A percentile compares a stretch with the other conserved stretches of the same genome.
These are phyloP conservation scores for Pseudomassariella vexata DNA, from an alignment of 2,329 filamentous ascomycete species.

Conservation along the genomic window DNA sequence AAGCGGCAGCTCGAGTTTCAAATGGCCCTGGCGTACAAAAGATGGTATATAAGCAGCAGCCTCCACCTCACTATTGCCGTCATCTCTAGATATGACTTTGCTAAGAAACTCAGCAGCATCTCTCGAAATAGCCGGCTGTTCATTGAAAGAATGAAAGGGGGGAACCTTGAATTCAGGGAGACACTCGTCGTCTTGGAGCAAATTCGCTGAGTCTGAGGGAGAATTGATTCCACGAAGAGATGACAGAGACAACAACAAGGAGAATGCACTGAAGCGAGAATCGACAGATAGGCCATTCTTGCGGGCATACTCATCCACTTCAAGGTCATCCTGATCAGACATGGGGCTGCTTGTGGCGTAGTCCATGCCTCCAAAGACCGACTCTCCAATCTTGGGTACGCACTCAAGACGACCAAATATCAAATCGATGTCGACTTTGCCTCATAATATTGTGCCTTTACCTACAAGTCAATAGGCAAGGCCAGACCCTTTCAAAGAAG, in stretches of 20 bases:
- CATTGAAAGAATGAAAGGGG: slow-evolving; percentile 5
- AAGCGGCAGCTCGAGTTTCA: slow-evolving; percentile 20
- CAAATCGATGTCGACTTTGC: too few species aligned
- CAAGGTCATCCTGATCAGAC: slow-evolving; percentile 1
- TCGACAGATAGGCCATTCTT: slow-evolving; percentile 17
- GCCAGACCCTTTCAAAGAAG: too few species aligned
- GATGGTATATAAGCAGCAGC: slow-evolving; percentile 17
- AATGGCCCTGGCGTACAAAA: too few species aligned
- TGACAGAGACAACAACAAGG: slow-evolving; percentile 9
- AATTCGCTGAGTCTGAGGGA: neutral
- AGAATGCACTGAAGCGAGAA: slow-evolving; percentile 13
- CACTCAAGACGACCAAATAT: too few species aligned
- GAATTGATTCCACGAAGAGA: neutral
- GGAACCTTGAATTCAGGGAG: slow-evolving; percentile 15
- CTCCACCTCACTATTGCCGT: slow-evolving; percentile 16
- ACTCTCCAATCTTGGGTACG: too few species aligned
- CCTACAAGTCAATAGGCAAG: too few species aligned
- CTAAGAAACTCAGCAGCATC: slow-evolving; percentile 11
- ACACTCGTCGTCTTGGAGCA: slow-evolving; percentile 4
- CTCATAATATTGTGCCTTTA: too few species aligned
- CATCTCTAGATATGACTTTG: slow-evolving; percentile 7
- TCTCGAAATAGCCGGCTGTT: slow-evolving; percentile 14
- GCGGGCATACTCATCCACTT: slow-evolving; percentile 19
- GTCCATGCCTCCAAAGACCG: too few species aligned
- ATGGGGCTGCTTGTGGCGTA: neutral